Conservation (phyloP, 768 basidiomycete genomes). For the Pisolithus albus region DNA sequence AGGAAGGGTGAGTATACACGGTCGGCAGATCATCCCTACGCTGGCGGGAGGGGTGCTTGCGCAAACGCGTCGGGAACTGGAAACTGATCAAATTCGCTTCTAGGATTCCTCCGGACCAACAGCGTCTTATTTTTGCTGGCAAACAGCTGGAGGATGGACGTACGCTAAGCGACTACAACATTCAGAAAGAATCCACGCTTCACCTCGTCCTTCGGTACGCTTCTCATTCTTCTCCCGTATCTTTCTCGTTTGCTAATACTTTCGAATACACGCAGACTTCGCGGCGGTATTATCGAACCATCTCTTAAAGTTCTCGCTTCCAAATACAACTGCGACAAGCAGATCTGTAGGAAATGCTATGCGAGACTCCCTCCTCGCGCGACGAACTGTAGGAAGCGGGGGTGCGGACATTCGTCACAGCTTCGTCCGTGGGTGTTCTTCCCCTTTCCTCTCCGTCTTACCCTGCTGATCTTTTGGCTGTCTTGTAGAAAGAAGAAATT, state of each 20-base stretch:
- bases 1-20: conserved; percentile 52
- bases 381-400: conserved; percentile 97
- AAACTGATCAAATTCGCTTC: not conserved
- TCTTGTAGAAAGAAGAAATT: conserved; percentile 84
- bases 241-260: conserved; percentile 11
- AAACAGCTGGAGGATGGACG: conserved; percentile 99
- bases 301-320: conserved; percentile 94
- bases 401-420: conserved; percentile 85
- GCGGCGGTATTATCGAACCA: conserved; percentile 98
- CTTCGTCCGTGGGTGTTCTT: conserved; percentile 72
- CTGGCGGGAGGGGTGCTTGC: too few species aligned
- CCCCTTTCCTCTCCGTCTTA: not conserved
- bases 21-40: conserved; percentile 15
- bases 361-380: conserved; percentile 98
- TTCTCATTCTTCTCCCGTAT: not conserved
- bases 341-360: conserved; percentile 99
- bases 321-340: conserved; percentile 99
- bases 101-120: conserved; percentile 91
- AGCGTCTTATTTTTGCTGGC: conserved; percentile 93
- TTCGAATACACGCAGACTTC: conserved; percentile 51
- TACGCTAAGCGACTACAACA: conserved; percentile 95
- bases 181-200: conserved; percentile 96
- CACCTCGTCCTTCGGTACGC: conserved; percentile 91
- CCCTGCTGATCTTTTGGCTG: not conserved
- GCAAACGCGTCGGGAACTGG: conserved; percentile 31